Percentiles rank a stretch among this genome's conserved stretches.
phyloP scores from a whole-genome alignment of 1,139 yeast species.

The Pichiaceae sp. region DNA sequence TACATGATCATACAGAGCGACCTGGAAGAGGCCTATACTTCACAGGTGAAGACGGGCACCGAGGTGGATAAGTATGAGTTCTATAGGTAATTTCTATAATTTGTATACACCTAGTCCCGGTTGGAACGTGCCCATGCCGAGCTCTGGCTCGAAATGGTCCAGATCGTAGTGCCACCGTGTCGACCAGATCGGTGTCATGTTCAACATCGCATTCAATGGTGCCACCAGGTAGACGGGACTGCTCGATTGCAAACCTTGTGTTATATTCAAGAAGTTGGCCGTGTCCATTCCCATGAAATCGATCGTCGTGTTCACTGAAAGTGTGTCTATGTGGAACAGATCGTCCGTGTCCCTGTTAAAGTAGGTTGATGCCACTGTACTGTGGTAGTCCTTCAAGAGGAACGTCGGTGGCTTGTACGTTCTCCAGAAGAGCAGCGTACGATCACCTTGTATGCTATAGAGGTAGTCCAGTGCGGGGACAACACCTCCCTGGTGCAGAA shows the following conservation, averaged over 20 bases:
- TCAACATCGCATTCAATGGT: constrained; percentile 19
- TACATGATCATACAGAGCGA: constrained; percentile 93
- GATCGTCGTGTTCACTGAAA: constrained; percentile 17
- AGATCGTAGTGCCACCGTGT: constrained; percentile 47
- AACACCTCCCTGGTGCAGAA: constrained; percentile 86
- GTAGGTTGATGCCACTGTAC: constrained; percentile 5
- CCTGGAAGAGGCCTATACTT: constrained; percentile 93
- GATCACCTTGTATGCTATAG: constrained; percentile 12
- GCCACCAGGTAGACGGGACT: constrained; percentile 14
- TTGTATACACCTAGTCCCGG: constrained; percentile 58
- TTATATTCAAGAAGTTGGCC: constrained; percentile 5
- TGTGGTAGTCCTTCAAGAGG: constrained; percentile 34
- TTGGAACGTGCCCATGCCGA: constrained; percentile 30
- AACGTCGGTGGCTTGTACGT: constrained; percentile 92
- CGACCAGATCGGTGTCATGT: constrained; percentile 30
- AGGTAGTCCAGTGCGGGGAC: constrained; percentile 50
- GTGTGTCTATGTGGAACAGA: constrained; percentile 26
- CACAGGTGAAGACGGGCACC: constrained; percentile 91
- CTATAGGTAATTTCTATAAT: constrained; percentile 51
- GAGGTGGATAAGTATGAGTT: constrained; percentile 97
- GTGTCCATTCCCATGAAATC: constrained; percentile 54
- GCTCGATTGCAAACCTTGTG: constrained; percentile 2
- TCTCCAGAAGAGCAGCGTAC: constrained; percentile 76
- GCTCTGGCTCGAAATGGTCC: constrained; percentile 56
- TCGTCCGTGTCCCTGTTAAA: constrained; percentile 26